Percentiles rank a stretch among this genome's conserved stretches.
phyloP scores from a whole-genome alignment of 2,329 filamentous ascomycete species.

The Phialophora verrucosa region DNA sequence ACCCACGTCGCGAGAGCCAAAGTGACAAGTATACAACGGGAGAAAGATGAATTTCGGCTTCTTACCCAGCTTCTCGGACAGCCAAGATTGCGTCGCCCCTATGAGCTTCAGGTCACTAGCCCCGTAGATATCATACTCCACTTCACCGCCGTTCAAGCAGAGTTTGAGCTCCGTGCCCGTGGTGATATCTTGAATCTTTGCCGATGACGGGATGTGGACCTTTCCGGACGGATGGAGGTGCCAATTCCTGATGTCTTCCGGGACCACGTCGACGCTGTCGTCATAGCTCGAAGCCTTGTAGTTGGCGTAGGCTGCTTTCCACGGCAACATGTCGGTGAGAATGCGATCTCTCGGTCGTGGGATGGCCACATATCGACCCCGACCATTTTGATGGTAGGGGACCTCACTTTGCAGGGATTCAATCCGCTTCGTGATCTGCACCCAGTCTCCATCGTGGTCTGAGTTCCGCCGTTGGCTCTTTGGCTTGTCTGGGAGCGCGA shows the following conservation, averaged over 20 bases:
- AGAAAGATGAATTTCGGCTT: conserved; percentile 1
- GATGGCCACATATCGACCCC: not conserved
- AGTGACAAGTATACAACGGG: conserved; percentile 1
- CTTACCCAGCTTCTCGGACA: not conserved
- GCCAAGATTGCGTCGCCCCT: not conserved
- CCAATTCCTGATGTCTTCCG: not conserved
- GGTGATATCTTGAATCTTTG: conserved; percentile 1
- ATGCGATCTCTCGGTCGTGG: not conserved
- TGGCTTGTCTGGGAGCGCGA: conserved; percentile 2
- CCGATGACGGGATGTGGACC: not conserved
- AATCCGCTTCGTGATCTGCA: not conserved
- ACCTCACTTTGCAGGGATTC: not conserved
- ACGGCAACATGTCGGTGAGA: conserved; percentile 4
- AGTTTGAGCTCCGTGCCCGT: not conserved
- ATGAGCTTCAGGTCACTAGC: not conserved
- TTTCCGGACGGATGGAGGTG: not conserved
- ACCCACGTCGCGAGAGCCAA: not conserved
- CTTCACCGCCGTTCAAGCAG: not conserved
- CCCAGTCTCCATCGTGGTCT: not conserved
- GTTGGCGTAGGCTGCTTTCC: conserved; percentile 1
- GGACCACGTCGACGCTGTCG: not conserved
- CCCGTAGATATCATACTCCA: not conserved
- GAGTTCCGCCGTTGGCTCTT: not conserved
- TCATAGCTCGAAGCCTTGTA: not conserved
- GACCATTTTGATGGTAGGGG: not conserved